Base-by-base conservation (phyloP, 257 asterid genomes). In the Solanum chmielewskii region DNA sequence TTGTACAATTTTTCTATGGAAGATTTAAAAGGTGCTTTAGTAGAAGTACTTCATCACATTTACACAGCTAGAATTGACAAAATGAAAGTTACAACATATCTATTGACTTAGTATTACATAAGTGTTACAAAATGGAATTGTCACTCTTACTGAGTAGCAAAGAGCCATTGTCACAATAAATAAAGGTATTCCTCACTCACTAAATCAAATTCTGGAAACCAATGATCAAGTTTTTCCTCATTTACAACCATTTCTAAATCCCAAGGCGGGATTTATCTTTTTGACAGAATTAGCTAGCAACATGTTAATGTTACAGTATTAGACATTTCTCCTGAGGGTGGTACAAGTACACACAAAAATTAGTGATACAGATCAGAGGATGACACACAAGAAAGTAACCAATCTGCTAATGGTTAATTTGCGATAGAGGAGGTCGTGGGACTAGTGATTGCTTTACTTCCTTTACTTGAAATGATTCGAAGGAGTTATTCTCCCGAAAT, bases 401-500 rank as follows among this genome's bases (percentile, higher is more conserved):
- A 64, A 52, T 25, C 85, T 35, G 47, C 78, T 56, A 18, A 88
- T 91, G 92, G 90, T 96, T 95, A 86, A 96, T 92, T 86, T 93
- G 95, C 4, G 93, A 89, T 47, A 96, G 90, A 23, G 99, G 98
- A 69, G 98, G 91, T 23, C 99, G 97, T 85, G 97, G 96, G 71
- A 89, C 87, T 56, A 90, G 90, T 3, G 91, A 90, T 23, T 93
- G 91, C 86, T 90, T 93, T 62, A 52, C 77, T 83, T 94, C 96
- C 89, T 94, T 95, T 16, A 25, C 90, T 70, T 87, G 86, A 73
- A 89, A 90, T 14, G 94, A 92, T 75, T 94, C 93, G 2, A 83
- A 88, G 0, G 93, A 87, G 86, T 93, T 87, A 68, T 90, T 95
- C 88, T 95, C 98, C 84, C 92, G 88, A 75, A 93, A 96, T 86